Evolutionary conservation across 768 basidiomycete genomes (phyloP).

Genomic region (Cystobasidium onofrii): DNA sequence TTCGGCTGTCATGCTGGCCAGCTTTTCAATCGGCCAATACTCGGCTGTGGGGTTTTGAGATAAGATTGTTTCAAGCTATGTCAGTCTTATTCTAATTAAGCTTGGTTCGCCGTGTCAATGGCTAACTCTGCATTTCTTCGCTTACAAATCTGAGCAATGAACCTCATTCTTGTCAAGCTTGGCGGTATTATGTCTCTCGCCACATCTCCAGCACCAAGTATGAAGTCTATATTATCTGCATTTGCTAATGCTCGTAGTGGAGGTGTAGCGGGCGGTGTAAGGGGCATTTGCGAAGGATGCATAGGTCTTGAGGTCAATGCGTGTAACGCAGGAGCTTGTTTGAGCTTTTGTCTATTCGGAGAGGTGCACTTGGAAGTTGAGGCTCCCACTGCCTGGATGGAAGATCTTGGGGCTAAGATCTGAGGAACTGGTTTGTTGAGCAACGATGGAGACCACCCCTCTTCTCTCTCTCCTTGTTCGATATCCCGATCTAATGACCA

Average conservation of each 20-base stretch:
- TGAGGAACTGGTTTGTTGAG: conserved; percentile 49
- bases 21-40: conserved; percentile 77
- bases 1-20: conserved; percentile 56
- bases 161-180: conserved; percentile 61
- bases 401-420: conserved; percentile 29
- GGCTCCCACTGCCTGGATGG: not conserved
- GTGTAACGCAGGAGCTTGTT: not conserved
- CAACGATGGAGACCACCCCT: conserved; percentile 33
- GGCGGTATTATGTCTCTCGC: not conserved
- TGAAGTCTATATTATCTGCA: conserved; percentile 25
- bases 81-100: too few relatives aligned
- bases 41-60: conserved; percentile 49
- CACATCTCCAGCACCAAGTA: conserved; percentile 13
- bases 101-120: too few relatives aligned
- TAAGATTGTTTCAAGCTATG: not conserved
- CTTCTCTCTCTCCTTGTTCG: conserved; percentile 48
- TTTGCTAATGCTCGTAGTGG: conserved; percentile 2
- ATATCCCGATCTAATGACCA: conserved; percentile 40
- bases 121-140: not conserved
- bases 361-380: conserved; percentile 2
- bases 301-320: not conserved
- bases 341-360: not conserved
- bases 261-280: conserved; percentile 20
- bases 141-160: conserved; percentile 80
- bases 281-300: not conserved